Evolutionary conservation across 2,329 filamentous ascomycete genomes (phyloP).

Genomic region (Xylariaceae sp.): DNA sequence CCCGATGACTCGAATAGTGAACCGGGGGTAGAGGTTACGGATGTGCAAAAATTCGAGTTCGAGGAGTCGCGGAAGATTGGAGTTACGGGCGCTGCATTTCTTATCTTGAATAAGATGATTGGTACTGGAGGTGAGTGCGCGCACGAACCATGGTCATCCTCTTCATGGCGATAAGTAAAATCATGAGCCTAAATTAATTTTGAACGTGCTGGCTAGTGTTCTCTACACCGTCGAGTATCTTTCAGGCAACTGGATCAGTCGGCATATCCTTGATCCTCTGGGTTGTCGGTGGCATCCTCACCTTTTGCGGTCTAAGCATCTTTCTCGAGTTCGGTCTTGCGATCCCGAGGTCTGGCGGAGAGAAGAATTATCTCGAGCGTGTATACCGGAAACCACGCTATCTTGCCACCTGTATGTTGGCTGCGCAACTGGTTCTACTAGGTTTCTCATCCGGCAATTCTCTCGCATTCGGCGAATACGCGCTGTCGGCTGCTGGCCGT

Average conservation of each 20-base stretch:
- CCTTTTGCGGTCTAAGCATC: constrained; percentile 56
- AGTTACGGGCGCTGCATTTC: constrained; percentile 48
- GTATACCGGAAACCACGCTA: constrained; percentile 57
- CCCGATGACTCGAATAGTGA: no score
- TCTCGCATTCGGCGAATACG: constrained; percentile 55
- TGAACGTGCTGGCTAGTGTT: constrained; percentile 38
- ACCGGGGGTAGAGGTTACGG: no score
- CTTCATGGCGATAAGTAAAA: neutral
- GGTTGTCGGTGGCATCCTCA: constrained; percentile 45
- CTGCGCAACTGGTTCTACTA: constrained; percentile 58
- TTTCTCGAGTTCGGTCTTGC: constrained; percentile 62
- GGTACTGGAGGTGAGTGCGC: constrained; percentile 49
- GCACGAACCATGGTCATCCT: neutral
- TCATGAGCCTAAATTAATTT: no score
- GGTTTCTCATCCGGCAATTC: constrained; percentile 58
- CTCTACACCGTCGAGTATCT: constrained; percentile 51
- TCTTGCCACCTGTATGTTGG: constrained; percentile 56
- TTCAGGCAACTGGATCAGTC: constrained; percentile 49
- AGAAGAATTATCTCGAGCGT: constrained; percentile 65
- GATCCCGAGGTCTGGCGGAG: constrained; percentile 59
- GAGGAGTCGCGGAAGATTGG: constrained; percentile 45
- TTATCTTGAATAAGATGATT: constrained; percentile 58
- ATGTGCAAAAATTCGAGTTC: constrained; percentile 26
- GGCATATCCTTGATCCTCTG: constrained; percentile 39
- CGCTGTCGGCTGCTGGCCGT: constrained; percentile 51